Evolutionary conservation across 345 rosid species (phyloP).

Genomic region (Eucalyptus sp.): DNA sequence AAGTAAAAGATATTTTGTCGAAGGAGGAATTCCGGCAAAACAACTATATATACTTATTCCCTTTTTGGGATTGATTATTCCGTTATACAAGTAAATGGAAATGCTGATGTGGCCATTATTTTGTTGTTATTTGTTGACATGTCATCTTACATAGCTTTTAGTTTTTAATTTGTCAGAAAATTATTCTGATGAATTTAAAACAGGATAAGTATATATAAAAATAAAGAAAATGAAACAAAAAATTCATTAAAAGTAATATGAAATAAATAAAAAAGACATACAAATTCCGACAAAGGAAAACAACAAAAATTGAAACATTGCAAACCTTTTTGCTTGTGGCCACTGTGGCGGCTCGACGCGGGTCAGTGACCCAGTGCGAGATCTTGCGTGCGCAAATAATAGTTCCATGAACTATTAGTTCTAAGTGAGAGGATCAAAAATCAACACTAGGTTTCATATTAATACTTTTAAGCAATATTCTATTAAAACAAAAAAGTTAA

Average conservation of each 20-base stretch:
- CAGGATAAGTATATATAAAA: background rate
- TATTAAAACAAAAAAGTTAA: no score
- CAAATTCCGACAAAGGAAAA: background rate
- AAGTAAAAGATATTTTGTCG: no score
- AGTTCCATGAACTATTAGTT: background rate
- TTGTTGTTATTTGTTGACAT: accelerated
- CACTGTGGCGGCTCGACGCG: accelerated
- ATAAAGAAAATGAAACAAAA: background rate
- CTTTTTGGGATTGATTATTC: background rate
- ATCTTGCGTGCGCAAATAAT: background rate
- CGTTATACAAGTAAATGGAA: background rate
- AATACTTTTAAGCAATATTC: no score
- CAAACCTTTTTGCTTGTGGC: background rate
- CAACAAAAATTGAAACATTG: background rate
- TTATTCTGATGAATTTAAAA: background rate
- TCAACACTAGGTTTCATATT: background rate
- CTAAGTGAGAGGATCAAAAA: background rate
- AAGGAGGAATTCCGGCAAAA: accelerated
- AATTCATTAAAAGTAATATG: background rate
- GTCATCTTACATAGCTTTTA: background rate
- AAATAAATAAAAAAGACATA: background rate
- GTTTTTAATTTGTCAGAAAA: background rate
- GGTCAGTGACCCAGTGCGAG: background rate
- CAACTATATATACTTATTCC: background rate
- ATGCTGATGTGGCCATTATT: accelerated